Evolutionary conservation across 2,329 filamentous ascomycete genomes (phyloP).

Genomic region (Fusarium nematophilum): DNA sequence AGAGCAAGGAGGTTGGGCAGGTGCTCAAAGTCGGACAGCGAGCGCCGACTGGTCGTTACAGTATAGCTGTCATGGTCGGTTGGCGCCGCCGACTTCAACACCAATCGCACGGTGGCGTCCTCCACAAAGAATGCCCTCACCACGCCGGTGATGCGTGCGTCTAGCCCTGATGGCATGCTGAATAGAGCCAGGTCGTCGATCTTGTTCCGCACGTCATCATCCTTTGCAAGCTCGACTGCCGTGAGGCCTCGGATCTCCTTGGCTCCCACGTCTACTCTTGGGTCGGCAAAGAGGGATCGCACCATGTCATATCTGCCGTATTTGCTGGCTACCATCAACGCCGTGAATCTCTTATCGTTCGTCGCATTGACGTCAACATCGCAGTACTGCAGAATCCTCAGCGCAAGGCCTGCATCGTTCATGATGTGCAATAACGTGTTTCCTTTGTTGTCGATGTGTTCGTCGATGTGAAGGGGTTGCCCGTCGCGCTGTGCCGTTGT

Average conservation of each 20-base stretch:
- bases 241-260: slow-evolving; percentile 90
- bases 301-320: slow-evolving; percentile 97
- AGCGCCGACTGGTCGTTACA: slow-evolving; percentile 92
- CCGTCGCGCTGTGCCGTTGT: slow-evolving; percentile 80
- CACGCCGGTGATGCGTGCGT: slow-evolving; percentile 89
- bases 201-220: slow-evolving; percentile 95
- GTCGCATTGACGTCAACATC: slow-evolving; percentile 96
- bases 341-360: slow-evolving; percentile 94
- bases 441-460: slow-evolving; percentile 91
- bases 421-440: slow-evolving; percentile 97
- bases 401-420: slow-evolving; percentile 82
- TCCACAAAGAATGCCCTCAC: slow-evolving; percentile 98
- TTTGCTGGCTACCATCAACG: slow-evolving; percentile 98
- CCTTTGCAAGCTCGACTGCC: slow-evolving; percentile 95
- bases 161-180: slow-evolving; percentile 75
- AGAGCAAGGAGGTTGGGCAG: slow-evolving; percentile 83
- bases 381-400: slow-evolving; percentile 81
- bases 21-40: slow-evolving; percentile 90
- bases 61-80: slow-evolving; percentile 86
- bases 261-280: slow-evolving; percentile 84
- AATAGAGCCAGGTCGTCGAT: slow-evolving; percentile 95
- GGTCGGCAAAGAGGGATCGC: slow-evolving; percentile 85
- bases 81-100: slow-evolving; percentile 92
- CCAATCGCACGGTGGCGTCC: slow-evolving; percentile 90
- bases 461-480: slow-evolving; percentile 85